Conservation (phyloP, 192 early-diverging fungal genomes). For the Coemansia sp. region DNA sequence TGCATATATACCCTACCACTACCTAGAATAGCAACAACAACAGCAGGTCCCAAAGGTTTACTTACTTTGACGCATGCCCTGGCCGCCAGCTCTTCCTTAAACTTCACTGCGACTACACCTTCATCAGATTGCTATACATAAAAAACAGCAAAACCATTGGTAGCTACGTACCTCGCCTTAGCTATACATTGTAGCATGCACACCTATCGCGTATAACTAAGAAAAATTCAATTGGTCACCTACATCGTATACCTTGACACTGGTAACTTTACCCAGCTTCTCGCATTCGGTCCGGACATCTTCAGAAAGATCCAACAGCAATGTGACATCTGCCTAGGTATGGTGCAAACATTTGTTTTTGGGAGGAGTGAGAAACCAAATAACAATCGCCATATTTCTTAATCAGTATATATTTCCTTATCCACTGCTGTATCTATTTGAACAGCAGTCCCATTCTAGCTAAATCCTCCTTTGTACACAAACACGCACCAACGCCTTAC, state of each 20-base stretch:
- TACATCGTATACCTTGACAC: conserved; percentile 93
- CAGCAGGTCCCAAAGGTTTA: not conserved
- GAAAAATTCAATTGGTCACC: conserved; percentile 18
- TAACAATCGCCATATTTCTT: not conserved
- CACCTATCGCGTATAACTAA: not conserved
- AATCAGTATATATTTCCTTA: not conserved
- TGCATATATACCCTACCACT: not conserved
- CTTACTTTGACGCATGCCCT: conserved; percentile 80
- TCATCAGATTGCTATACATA: conserved; percentile 64
- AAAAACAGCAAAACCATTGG: not conserved
- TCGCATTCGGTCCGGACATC: conserved; percentile 94
- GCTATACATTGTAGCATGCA: not conserved
- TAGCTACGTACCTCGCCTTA: not conserved
- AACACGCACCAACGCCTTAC: conserved; percentile 42
- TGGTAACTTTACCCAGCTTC: conserved; percentile 89
- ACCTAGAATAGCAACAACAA: not conserved
- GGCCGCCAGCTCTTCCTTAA: conserved; percentile 76
- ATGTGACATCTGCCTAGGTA: conserved; percentile 71
- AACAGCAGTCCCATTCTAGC: not conserved
- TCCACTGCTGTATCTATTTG: not conserved
- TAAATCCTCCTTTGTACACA: not conserved
- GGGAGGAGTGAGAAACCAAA: not conserved
- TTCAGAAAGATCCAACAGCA: conserved; percentile 88
- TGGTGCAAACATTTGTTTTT: not conserved
- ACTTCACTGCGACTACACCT: conserved; percentile 86